Percentiles rank a stretch among this genome's conserved stretches.
Evolutionary conservation across 1,284 basidiomycete species (phyloP).

Genomic region (Gomphus bonarii): DNA sequence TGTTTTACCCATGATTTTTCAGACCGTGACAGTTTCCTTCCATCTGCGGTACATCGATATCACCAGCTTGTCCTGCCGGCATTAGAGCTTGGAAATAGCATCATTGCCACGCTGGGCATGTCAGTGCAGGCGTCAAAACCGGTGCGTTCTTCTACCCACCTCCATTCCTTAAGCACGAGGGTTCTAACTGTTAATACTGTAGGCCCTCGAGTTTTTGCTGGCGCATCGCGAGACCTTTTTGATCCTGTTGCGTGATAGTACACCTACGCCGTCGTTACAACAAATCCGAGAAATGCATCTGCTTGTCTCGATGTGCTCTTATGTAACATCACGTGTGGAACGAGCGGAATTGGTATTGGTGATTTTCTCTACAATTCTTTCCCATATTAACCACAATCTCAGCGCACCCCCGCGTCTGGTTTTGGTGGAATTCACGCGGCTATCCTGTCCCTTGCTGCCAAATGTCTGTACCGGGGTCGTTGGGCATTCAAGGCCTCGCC

Average conservation of each 20-base stretch:
- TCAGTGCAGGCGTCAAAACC: constrained; percentile 55
- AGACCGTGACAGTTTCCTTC: constrained; percentile 83
- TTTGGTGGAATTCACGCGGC: constrained; percentile 81
- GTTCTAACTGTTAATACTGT: neutral
- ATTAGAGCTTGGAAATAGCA: constrained; percentile 66
- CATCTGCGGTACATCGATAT: constrained; percentile 79
- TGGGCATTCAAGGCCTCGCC: constrained; percentile 57
- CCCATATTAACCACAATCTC: constrained; percentile 22
- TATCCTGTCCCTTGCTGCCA: constrained; percentile 67
- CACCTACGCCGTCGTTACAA: constrained; percentile 50
- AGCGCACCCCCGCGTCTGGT: constrained; percentile 41
- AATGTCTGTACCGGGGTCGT: constrained; percentile 54
- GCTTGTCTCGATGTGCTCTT: constrained; percentile 59
- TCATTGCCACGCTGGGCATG: constrained; percentile 57
- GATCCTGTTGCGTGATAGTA: constrained; percentile 67
- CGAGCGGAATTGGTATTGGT: constrained; percentile 64
- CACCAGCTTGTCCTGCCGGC: constrained; percentile 83
- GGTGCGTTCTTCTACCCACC: constrained; percentile 27
- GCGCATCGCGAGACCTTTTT: constrained; percentile 74
- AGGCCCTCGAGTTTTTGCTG: constrained; percentile 70
- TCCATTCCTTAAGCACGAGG: neutral
- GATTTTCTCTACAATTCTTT: neutral
- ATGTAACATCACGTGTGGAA: constrained; percentile 57
- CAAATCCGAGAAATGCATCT: constrained; percentile 70
- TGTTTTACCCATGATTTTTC: constrained; percentile 10